These are phyloP conservation scores for Evansstolkia leycettana DNA, from an alignment of 495 filamentous ascomycete genomes.

Conservation along the genomic window DNA sequence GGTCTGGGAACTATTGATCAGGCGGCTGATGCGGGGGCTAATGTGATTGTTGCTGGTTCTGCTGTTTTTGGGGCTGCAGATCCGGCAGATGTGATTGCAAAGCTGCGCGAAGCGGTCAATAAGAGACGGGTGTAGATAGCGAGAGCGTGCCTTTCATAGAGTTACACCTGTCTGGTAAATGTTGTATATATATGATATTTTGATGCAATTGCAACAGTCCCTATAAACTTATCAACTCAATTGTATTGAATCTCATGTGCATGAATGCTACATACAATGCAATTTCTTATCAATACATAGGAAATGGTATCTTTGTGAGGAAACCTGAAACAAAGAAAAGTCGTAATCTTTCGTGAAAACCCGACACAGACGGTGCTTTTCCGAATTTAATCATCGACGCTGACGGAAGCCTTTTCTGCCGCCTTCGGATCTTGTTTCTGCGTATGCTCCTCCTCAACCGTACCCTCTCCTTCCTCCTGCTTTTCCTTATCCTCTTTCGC, in stretches of 20 bases:
- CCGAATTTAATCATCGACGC: background rate
- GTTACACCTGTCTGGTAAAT: background rate
- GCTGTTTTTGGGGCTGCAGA: conserved; percentile 90
- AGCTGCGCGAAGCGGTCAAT: conserved; percentile 70
- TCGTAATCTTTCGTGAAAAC: too few relatives aligned
- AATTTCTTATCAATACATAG: background rate
- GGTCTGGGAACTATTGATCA: conserved; percentile 82
- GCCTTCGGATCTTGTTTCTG: conserved; percentile 2
- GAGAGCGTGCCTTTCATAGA: too few relatives aligned
- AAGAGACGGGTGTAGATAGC: conserved; percentile 24
- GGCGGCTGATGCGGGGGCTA: conserved; percentile 90
- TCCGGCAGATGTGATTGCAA: conserved; percentile 69
- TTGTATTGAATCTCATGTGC: background rate
- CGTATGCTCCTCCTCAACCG: conserved; percentile 5
- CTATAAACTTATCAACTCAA: background rate
- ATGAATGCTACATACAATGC: background rate
- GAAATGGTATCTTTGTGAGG: background rate
- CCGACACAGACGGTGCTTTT: background rate
- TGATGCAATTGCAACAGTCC: too few relatives aligned
- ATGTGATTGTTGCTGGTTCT: conserved; percentile 96
- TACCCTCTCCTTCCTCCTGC: conserved; percentile 5
- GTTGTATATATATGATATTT: background rate
- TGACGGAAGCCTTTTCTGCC: background rate
- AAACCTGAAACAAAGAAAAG: background rate
- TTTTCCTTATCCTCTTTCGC: conserved; percentile 3